A percentile compares a stretch with the other conserved stretches of the same genome.
These are phyloP conservation scores for Potentilla sterilis DNA, from an alignment of 306 rosid species.

Conservation along the genomic window DNA sequence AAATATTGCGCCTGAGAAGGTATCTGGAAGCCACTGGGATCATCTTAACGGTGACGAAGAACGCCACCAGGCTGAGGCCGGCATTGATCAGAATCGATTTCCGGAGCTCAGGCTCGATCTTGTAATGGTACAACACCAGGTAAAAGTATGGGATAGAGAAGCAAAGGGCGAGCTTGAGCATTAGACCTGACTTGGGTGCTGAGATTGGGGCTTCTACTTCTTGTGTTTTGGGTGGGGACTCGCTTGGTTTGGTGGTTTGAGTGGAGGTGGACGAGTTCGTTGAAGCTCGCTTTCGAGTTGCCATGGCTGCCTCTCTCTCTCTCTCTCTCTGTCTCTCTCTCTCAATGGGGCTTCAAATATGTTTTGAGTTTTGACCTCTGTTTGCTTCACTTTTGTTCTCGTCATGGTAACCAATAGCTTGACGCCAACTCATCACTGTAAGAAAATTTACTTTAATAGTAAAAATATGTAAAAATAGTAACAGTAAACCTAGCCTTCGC, in stretches of 20 bases:
- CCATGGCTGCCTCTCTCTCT: slow-evolving; percentile 42
- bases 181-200: slow-evolving; percentile 61
- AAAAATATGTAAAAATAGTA: no score
- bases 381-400: no score
- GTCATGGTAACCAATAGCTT: no score
- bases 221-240: slow-evolving; percentile 23
- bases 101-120: slow-evolving; percentile 51
- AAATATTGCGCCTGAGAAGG: slow-evolving; percentile 65
- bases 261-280: slow-evolving; percentile 32
- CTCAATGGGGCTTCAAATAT: not conserved
- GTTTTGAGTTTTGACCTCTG: not conserved
- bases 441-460: no score
- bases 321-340: not conserved
- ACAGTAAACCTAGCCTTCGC: no score
- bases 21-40: slow-evolving; percentile 87
- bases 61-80: slow-evolving; percentile 56
- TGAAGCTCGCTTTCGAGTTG: slow-evolving; percentile 72
- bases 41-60: slow-evolving; percentile 56
- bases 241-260: slow-evolving; percentile 27
- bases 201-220: slow-evolving; percentile 53
- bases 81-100: slow-evolving; percentile 81
- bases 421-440: no score
- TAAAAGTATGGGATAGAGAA: slow-evolving; percentile 56
- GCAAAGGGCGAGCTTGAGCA: slow-evolving; percentile 61
- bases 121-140: slow-evolving; percentile 56